phyloP scores from a whole-genome alignment of 2,329 filamentous ascomycete species.

The Zymoseptoria crescenta region DNA sequence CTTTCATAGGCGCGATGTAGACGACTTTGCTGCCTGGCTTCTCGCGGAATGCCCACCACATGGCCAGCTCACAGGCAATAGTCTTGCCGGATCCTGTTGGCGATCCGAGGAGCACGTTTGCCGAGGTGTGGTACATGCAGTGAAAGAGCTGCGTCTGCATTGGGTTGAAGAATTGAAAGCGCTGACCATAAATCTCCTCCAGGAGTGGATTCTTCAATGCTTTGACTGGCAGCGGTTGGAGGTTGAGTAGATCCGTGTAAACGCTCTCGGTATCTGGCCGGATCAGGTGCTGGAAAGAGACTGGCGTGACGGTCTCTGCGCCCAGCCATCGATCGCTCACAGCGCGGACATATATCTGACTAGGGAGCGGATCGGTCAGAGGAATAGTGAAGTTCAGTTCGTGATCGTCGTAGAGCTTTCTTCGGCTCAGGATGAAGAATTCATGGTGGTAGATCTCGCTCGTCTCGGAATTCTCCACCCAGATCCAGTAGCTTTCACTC shows the following conservation, averaged over 20 bases:
- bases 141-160: constrained; percentile 99
- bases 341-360: constrained; percentile 90
- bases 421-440: constrained; percentile 85
- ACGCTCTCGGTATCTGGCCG: constrained; percentile 95
- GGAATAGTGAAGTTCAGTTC: constrained; percentile 98
- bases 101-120: constrained; percentile 89
- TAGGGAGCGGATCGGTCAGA: constrained; percentile 82
- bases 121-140: constrained; percentile 82
- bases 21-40: constrained; percentile 94
- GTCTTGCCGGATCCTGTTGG: constrained; percentile 98
- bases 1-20: constrained; percentile 99
- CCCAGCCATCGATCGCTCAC: constrained; percentile 96
- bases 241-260: constrained; percentile 85
- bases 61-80: constrained; percentile 87
- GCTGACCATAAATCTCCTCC: constrained; percentile 78
- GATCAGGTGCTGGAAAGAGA: constrained; percentile 97
- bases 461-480: constrained; percentile 97
- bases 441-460: constrained; percentile 97
- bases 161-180: constrained; percentile 95
- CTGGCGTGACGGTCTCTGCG: constrained; percentile 86
- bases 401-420: constrained; percentile 90
- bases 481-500: constrained; percentile 95
- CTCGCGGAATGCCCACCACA: constrained; percentile 99
- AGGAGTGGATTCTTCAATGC: constrained; percentile 80
- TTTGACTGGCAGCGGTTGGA: constrained; percentile 80